Conservation (phyloP, 2,329 filamentous ascomycete genomes). For the Aspergillus pseudoterreus region DNA sequence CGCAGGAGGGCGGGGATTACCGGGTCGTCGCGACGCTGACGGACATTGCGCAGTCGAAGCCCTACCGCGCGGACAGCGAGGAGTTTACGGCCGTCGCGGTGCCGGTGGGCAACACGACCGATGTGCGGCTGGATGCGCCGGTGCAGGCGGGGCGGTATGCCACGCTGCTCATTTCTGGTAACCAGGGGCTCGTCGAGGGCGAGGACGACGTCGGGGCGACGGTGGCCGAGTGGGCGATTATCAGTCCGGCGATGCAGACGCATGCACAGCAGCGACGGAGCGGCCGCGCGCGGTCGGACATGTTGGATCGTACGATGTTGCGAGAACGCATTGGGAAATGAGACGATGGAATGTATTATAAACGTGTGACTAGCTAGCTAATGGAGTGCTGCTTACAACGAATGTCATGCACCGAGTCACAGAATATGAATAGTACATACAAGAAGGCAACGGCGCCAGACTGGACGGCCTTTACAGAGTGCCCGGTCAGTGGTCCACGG, state of each 20-base stretch:
- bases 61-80: conserved; percentile 32
- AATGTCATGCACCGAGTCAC: neutral
- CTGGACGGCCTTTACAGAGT: no score
- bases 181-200: conserved; percentile 33
- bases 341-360: neutral
- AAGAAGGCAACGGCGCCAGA: neutral
- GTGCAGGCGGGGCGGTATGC: conserved; percentile 39
- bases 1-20: conserved; percentile 10
- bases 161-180: conserved; percentile 43
- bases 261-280: conserved; percentile 10
- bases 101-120: conserved; percentile 42
- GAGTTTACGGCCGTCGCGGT: conserved; percentile 33
- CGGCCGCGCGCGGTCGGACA: conserved; percentile 6
- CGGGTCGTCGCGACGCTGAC: conserved; percentile 22
- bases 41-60: conserved; percentile 34
- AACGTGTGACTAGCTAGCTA: neutral
- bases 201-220: conserved; percentile 42
- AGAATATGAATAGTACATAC: neutral
- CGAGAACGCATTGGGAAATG: neutral
- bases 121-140: conserved; percentile 29
- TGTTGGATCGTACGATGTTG: neutral
- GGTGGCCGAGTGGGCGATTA: conserved; percentile 47
- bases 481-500: conserved; percentile 45
- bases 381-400: neutral
- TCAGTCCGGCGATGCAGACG: neutral